Percentiles rank a stretch among this genome's conserved stretches.
Evolutionary conservation across 768 basidiomycete species (phyloP).

Genomic region (Kwoniella dejecticola): DNA sequence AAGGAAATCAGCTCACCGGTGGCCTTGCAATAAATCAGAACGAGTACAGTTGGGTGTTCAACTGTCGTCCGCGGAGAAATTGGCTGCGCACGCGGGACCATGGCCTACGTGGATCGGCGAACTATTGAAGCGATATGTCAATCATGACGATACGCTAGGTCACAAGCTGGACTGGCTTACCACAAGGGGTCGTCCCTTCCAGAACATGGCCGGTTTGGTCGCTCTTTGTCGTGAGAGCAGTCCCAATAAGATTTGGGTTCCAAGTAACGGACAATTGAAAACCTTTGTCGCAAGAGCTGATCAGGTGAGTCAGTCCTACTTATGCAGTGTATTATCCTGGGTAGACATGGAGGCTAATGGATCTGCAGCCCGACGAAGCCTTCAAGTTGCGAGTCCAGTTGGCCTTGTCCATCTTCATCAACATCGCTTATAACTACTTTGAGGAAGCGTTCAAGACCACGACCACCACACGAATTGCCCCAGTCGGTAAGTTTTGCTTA

Average conservation of each 20-base stretch:
- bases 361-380: constrained; percentile 30
- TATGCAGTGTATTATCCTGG: too few relatives aligned
- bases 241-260: constrained; percentile 1
- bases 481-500: constrained; percentile 64
- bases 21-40: constrained; percentile 21
- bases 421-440: constrained; percentile 48
- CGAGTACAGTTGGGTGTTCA: constrained; percentile 78
- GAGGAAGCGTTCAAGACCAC: constrained; percentile 66
- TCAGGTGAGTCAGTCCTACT: constrained; percentile 19
- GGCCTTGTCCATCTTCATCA: constrained; percentile 59
- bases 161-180: constrained; percentile 66
- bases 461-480: constrained; percentile 76
- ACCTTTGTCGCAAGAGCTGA: constrained; percentile 31
- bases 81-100: constrained; percentile 74
- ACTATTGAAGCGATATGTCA: constrained; percentile 64
- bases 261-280: constrained; percentile 6
- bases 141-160: constrained; percentile 65
- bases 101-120: constrained; percentile 69
- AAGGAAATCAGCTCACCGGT: neutral
- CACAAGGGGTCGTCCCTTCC: constrained; percentile 73
- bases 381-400: constrained; percentile 65
- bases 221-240: constrained; percentile 46
- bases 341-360: too few relatives aligned
- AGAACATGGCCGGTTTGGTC: constrained; percentile 70
- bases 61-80: constrained; percentile 74